A percentile compares a stretch with the other conserved stretches of the same genome.
phyloP scores from a whole-genome alignment of 306 rosid genomes.

The Hippophae rhamnoides region DNA sequence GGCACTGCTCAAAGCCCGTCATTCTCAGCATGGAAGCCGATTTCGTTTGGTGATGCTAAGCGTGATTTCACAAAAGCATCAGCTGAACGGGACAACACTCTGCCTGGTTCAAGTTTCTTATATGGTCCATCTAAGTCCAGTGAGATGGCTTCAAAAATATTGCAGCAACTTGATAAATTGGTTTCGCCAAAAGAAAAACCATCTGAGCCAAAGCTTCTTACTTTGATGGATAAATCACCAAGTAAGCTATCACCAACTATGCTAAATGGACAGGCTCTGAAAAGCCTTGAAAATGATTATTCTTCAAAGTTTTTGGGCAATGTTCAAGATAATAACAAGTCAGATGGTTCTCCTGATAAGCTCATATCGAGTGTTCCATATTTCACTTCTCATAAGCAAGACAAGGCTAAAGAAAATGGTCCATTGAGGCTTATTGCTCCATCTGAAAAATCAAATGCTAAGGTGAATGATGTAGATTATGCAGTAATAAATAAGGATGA shows the following conservation, averaged over 20 bases:
- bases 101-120: conserved; percentile 32
- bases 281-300: conserved; percentile 70
- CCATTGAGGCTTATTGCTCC: conserved; percentile 30
- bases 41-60: conserved; percentile 27
- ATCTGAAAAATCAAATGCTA: conserved; percentile 20
- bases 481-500: conserved; percentile 24
- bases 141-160: conserved; percentile 73
- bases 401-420: conserved; percentile 43
- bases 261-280: conserved; percentile 71
- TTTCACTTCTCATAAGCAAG: conserved; percentile 25
- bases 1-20: conserved; percentile 34
- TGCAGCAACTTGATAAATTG: conserved; percentile 68
- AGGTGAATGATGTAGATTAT: conserved; percentile 25
- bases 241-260: conserved; percentile 68
- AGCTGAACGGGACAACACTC: conserved; percentile 25
- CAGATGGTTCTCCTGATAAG: conserved; percentile 21
- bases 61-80: conserved; percentile 26
- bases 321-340: conserved; percentile 18
- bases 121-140: conserved; percentile 54
- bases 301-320: conserved; percentile 46
- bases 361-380: conserved; percentile 22
- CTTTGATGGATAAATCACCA: conserved; percentile 42
- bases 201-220: conserved; percentile 30
- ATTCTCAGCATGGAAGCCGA: conserved; percentile 34
- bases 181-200: conserved; percentile 66